phyloP scores from a whole-genome alignment of 805 yeast species.

The Debaryomyces tyrocola region DNA sequence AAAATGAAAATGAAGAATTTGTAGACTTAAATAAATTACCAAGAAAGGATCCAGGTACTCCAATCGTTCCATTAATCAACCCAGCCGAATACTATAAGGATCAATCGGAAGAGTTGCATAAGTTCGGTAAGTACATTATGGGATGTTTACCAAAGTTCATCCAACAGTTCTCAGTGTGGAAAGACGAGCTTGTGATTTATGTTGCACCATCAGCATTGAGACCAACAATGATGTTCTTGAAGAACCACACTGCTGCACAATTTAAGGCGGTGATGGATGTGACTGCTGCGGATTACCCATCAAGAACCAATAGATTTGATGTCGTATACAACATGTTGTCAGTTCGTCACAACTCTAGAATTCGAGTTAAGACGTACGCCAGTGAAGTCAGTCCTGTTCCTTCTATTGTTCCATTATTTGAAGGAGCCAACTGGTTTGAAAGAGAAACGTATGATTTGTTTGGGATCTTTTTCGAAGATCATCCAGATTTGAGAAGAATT shows the following conservation, averaged over 20 bases:
- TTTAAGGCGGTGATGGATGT: slow-evolving; percentile 77
- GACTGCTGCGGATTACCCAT: slow-evolving; percentile 85
- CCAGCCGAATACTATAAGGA: slow-evolving; percentile 76
- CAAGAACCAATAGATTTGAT: slow-evolving; percentile 81
- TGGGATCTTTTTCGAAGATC: slow-evolving; percentile 85
- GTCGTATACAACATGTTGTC: slow-evolving; percentile 82
- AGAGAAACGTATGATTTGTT: slow-evolving; percentile 86
- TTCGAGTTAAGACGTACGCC: slow-evolving; percentile 86
- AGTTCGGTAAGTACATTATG: slow-evolving; percentile 77
- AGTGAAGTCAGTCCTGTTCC: slow-evolving; percentile 83
- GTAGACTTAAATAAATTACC: slow-evolving; percentile 37
- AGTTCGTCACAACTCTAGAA: slow-evolving; percentile 80
- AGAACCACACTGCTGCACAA: slow-evolving; percentile 78
- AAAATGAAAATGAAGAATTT: slow-evolving; percentile 23
- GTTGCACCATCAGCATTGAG: slow-evolving; percentile 74
- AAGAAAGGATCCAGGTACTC: slow-evolving; percentile 33
- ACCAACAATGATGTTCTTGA: slow-evolving; percentile 69
- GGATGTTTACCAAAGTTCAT: slow-evolving; percentile 77
- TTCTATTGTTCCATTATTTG: slow-evolving; percentile 65
- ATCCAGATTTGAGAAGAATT: slow-evolving; percentile 86
- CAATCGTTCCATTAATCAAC: slow-evolving; percentile 56
- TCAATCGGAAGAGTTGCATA: slow-evolving; percentile 69
- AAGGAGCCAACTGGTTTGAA: slow-evolving; percentile 89
- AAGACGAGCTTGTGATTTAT: slow-evolving; percentile 77
- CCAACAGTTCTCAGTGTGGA: slow-evolving; percentile 87